Conservation (phyloP, 2,329 filamentous ascomycete species). For the Calonectria hongkongensis region DNA sequence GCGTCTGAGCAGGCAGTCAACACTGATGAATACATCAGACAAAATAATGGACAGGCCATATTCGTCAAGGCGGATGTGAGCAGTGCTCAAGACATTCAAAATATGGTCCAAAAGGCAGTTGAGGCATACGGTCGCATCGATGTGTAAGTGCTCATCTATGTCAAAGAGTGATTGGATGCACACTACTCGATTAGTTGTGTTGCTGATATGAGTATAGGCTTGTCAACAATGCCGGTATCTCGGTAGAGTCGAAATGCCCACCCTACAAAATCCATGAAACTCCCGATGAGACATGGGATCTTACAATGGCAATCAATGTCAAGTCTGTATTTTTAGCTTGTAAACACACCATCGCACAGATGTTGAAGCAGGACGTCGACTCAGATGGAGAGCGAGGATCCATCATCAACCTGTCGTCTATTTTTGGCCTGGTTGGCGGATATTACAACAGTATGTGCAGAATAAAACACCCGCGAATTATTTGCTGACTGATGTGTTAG, state of each 20-base stretch:
- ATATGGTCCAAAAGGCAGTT: slow-evolving; percentile 56
- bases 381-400: slow-evolving; percentile 65
- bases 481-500: slow-evolving; percentile 32
- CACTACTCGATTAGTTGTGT: background rate
- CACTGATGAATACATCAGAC: slow-evolving; percentile 59
- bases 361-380: slow-evolving; percentile 67
- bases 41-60: slow-evolving; percentile 59
- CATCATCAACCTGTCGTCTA: slow-evolving; percentile 69
- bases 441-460: slow-evolving; percentile 50
- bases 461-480: background rate
- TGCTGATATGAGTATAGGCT: slow-evolving; percentile 55
- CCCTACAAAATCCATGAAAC: slow-evolving; percentile 66
- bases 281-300: slow-evolving; percentile 66
- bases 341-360: slow-evolving; percentile 68
- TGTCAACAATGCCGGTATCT: slow-evolving; percentile 67
- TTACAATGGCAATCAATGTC: slow-evolving; percentile 61
- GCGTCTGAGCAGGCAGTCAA: slow-evolving; percentile 55
- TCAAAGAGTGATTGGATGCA: background rate
- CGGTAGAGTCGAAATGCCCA: slow-evolving; percentile 56
- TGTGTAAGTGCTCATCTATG: slow-evolving; percentile 55
- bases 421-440: slow-evolving; percentile 62
- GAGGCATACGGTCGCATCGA: slow-evolving; percentile 49
- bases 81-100: slow-evolving; percentile 59
- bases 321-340: slow-evolving; percentile 63
- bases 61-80: slow-evolving; percentile 68